These are phyloP conservation scores for Chalaropsis ovoidea DNA, from an alignment of 2,329 filamentous ascomycete species.

Conservation along the genomic window DNA sequence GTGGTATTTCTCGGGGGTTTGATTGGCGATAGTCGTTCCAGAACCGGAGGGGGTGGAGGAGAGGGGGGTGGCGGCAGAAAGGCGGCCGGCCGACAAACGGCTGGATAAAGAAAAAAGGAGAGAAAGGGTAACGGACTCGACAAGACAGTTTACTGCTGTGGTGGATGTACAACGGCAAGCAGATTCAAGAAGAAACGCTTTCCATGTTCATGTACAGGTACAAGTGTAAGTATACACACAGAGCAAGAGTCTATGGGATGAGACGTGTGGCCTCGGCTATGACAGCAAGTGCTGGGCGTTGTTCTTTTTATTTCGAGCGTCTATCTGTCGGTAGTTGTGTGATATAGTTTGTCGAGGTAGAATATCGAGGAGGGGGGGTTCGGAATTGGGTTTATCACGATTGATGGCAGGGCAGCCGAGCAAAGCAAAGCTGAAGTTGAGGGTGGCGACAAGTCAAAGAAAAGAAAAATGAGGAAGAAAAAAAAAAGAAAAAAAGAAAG, in stretches of 20 bases:
- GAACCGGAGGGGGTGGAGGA: no score
- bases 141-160: not conserved
- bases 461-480: conserved; percentile 6
- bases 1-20: not conserved
- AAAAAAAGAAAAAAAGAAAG: conserved; percentile 8
- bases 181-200: conserved; percentile 16
- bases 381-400: not conserved
- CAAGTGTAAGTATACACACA: not conserved
- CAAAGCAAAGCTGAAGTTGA: not conserved
- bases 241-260: not conserved
- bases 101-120: not conserved
- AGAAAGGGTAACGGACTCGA: not conserved
- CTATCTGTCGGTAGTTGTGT: not conserved
- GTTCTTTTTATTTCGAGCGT: not conserved
- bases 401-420: not conserved
- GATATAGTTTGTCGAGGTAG: not conserved
- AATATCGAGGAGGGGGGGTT: not conserved
- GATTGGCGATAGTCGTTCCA: not conserved
- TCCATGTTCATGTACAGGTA: conserved; percentile 12
- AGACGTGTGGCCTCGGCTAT: not conserved
- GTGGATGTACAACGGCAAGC: conserved; percentile 18
- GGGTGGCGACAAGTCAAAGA: not conserved
- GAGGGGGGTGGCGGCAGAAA: not conserved
- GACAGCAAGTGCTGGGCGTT: not conserved
- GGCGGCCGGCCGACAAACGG: not conserved